Conservation (phyloP, 1,284 basidiomycete genomes). For the Pyrrhoderma lamaoense region DNA sequence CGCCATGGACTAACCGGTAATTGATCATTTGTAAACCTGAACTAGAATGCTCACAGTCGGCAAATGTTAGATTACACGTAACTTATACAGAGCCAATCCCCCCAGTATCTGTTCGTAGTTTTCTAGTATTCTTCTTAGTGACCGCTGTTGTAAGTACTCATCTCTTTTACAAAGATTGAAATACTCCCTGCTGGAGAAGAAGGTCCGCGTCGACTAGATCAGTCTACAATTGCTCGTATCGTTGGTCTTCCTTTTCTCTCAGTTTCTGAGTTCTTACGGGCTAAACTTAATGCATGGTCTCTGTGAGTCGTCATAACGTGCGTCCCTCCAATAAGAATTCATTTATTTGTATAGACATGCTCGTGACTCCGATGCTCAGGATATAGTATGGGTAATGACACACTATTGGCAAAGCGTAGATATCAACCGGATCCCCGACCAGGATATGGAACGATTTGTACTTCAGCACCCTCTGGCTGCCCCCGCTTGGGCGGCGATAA, state of each 20-base stretch:
- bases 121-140: constrained; percentile 1
- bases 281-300: constrained; percentile 34
- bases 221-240: constrained; percentile 53
- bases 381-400: constrained; percentile 25
- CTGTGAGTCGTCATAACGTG: constrained; percentile 19
- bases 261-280: constrained; percentile 70
- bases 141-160: background rate
- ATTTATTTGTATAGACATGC: constrained; percentile 18
- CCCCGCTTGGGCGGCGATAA: constrained; percentile 22
- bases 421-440: constrained; percentile 28
- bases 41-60: no score
- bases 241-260: constrained; percentile 68
- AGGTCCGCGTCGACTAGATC: constrained; percentile 65
- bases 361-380: constrained; percentile 23
- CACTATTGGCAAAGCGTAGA: constrained; percentile 26
- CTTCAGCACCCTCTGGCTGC: constrained; percentile 20
- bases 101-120: constrained; percentile 29
- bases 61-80: constrained; percentile 28
- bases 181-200: constrained; percentile 72
- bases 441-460: constrained; percentile 27
- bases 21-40: constrained; percentile 2
- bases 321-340: background rate
- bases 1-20: constrained; percentile 50
- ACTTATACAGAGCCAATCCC: constrained; percentile 32
- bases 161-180: constrained; percentile 49